Evolutionary conservation across 2,329 filamentous ascomycete species (phyloP), one percentile per base, ranked within the genome.

Genomic region (Trichoderma sp.): DNA sequence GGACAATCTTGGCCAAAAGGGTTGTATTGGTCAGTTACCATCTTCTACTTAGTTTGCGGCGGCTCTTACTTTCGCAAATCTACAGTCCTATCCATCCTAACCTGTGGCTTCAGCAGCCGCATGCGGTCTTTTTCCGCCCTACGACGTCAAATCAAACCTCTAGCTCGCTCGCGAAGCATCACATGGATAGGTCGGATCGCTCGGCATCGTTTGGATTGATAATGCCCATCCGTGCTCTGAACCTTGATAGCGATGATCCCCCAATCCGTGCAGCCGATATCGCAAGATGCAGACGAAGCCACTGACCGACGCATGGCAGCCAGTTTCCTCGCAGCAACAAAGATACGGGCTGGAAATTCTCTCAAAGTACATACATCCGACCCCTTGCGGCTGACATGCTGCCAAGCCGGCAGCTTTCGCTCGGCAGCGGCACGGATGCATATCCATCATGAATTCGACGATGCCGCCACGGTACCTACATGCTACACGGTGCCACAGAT

Each of bases 211-310:
- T 11, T 14, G 32, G 26, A 46, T 46, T 32, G 26, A 52, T 37
- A 30, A 63, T 28, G 24, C 34, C 26, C 37, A 34, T 11, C 26
- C 11, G 26, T 65, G 13, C 52, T 13, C 18, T n/a, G 52, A 56
- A 46, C 24, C 18, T 24, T n/a, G 34, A 46, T 7, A n/a, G 34
- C 43, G 24, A 28, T 18, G 21, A 65, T 39, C 37, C 34, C 51
- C 61, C 63, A n/a, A 16, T 66, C n/a, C 54, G 34, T 66, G 63
- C 63, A 59, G 63, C 63, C 63, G 63, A 66, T 66, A 51, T 66
- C 63, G 63, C 63, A 56, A 58, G 37, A 26, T 21, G 28, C 52
- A 30, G 28, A 21, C 43, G 28, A 66, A 58, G 52, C 28, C 37
- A 21, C 52, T 26, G 63, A 58, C 43, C 26, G 28, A 28, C 18